Evolutionary conservation across 2,329 filamentous ascomycete genomes (phyloP).

Genomic region (Allantophomopsis lycopodina): DNA sequence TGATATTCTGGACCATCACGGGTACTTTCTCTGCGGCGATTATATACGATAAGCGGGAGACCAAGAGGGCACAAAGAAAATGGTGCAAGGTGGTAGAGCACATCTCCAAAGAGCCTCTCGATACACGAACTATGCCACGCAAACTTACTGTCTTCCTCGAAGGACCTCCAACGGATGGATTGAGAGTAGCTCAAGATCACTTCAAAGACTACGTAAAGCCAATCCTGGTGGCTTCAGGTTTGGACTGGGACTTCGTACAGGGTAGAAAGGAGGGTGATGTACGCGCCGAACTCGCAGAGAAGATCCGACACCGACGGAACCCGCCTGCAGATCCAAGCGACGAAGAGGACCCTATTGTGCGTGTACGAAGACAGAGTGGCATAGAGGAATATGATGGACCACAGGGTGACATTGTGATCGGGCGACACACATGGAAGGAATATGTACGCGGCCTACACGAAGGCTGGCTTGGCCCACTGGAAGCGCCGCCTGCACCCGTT

Average conservation of each 20-base stretch:
- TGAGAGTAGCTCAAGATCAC: constrained; percentile 80
- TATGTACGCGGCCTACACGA: constrained; percentile 89
- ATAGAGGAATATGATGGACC: constrained; percentile 60
- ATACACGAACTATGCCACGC: constrained; percentile 59
- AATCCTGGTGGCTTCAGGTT: constrained; percentile 71
- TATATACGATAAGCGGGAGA: constrained; percentile 86
- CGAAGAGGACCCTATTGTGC: constrained; percentile 45
- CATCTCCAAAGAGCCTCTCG: constrained; percentile 64
- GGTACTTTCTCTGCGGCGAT: constrained; percentile 68
- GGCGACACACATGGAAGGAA: constrained; percentile 93
- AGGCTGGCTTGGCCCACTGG: constrained; percentile 83
- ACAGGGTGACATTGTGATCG: constrained; percentile 77
- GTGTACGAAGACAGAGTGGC: constrained; percentile 49
- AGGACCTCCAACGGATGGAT: constrained; percentile 73
- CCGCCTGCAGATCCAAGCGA: constrained; percentile 17
- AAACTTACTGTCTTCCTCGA: constrained; percentile 78
- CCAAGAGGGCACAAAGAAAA: constrained; percentile 69
- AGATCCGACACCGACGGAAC: constrained; percentile 59
- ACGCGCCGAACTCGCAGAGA: constrained; percentile 72
- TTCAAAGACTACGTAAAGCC: constrained; percentile 96
- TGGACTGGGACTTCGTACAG: constrained; percentile 95
- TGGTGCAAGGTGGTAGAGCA: constrained; percentile 81
- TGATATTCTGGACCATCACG: constrained; percentile 79
- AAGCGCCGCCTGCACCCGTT: constrained; percentile 35
- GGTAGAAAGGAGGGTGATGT: constrained; percentile 89